Evolutionary conservation across 805 yeast species (phyloP).

Genomic region (Candida coquimbonensis): DNA sequence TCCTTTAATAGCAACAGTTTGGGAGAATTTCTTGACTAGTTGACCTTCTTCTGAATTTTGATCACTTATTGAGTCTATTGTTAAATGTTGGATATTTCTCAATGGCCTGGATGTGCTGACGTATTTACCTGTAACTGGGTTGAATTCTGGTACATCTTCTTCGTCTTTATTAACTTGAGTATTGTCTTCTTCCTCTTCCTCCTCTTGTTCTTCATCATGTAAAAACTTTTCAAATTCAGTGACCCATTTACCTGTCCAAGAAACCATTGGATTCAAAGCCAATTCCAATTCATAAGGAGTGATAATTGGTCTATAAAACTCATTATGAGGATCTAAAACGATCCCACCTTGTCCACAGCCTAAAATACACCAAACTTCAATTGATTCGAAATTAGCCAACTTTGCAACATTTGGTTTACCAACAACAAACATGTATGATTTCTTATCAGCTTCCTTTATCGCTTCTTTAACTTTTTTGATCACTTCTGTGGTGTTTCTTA

Average conservation of each 20-base stretch:
- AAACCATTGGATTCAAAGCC: conserved; percentile 67
- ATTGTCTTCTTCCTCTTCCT: conserved; percentile 18
- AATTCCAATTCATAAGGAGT: conserved; percentile 88
- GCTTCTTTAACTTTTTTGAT: conserved; percentile 53
- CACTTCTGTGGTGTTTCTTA: conserved; percentile 64
- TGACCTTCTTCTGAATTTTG: conserved; percentile 25
- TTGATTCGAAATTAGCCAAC: conserved; percentile 89
- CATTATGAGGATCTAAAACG: conserved; percentile 69
- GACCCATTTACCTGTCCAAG: conserved; percentile 94
- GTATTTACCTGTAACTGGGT: conserved; percentile 79
- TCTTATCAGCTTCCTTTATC: conserved; percentile 73
- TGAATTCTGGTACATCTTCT: conserved; percentile 74
- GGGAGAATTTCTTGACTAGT: conserved; percentile 50
- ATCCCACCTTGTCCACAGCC: conserved; percentile 96
- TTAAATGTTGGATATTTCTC: conserved; percentile 57
- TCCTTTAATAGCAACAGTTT: conserved; percentile 56
- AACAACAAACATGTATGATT: conserved; percentile 89
- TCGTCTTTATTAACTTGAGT: conserved; percentile 15
- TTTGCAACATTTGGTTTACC: conserved; percentile 98
- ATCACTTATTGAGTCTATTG: conserved; percentile 37
- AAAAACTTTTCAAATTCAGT: conserved; percentile 62
- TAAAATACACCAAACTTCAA: conserved; percentile 89
- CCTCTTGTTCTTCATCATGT: conserved; percentile 27
- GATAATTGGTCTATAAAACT: conserved; percentile 83
- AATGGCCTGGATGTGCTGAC: conserved; percentile 70